These are phyloP conservation scores for Rickenella mellea DNA, from an alignment of 768 basidiomycete species.

Conservation along the genomic window DNA sequence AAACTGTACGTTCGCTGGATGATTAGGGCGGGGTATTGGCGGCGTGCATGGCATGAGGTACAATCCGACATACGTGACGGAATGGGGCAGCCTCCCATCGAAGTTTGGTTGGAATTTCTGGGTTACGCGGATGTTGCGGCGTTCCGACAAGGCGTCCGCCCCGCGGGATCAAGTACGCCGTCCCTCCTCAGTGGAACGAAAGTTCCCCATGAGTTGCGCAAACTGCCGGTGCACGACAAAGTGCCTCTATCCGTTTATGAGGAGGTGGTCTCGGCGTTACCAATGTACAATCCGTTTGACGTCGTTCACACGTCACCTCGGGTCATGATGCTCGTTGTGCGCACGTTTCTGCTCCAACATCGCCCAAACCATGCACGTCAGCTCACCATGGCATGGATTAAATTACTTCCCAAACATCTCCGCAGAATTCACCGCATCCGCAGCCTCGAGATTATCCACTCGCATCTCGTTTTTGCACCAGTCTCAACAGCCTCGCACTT, in stretches of 20 bases:
- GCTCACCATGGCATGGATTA: conserved; percentile 40
- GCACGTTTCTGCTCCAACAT: conserved; percentile 33
- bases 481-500: conserved; percentile 35
- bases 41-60: conserved; percentile 43
- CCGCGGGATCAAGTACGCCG: no score
- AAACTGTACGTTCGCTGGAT: conserved; percentile 49
- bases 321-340: conserved; percentile 35
- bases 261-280: conserved; percentile 15
- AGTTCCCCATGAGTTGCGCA: background rate
- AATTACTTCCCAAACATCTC: conserved; percentile 34
- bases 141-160: no score
- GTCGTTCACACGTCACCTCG: conserved; percentile 28
- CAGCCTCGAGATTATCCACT: conserved; percentile 48
- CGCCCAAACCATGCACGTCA: conserved; percentile 29
- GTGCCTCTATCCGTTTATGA: background rate
- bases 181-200: background rate
- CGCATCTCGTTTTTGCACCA: conserved; percentile 28
- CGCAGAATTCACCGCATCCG: conserved; percentile 20
- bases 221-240: background rate
- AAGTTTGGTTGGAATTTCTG: conserved; percentile 56
- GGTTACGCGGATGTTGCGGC: conserved; percentile 20
- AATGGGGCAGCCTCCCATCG: conserved; percentile 22
- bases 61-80: conserved; percentile 7
- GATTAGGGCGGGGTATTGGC: conserved; percentile 47
- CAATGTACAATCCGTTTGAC: conserved; percentile 25